These are phyloP conservation scores for Fonsecaea nubica DNA, from an alignment of 2,329 filamentous ascomycete species.

Conservation along the genomic window DNA sequence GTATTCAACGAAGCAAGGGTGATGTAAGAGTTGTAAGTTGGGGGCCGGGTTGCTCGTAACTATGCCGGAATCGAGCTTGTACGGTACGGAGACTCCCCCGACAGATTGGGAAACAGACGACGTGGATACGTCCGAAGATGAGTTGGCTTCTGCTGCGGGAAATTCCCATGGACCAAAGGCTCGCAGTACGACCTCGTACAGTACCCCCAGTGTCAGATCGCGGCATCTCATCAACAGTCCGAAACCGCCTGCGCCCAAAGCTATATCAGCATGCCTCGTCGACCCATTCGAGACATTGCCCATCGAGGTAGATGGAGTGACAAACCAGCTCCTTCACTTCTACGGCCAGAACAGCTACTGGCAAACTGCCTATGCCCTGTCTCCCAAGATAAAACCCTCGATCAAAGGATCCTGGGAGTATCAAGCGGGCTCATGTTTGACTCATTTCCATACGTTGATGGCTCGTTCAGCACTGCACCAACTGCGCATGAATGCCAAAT, in stretches of 20 bases:
- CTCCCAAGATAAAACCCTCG: slow-evolving; percentile 24
- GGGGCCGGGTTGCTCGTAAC: neutral
- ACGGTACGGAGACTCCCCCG: neutral
- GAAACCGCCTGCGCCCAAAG: slow-evolving; percentile 11
- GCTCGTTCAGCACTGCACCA: slow-evolving; percentile 33
- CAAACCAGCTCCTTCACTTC: slow-evolving; percentile 31
- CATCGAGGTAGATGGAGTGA: slow-evolving; percentile 26
- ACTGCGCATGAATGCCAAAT: slow-evolving; percentile 27
- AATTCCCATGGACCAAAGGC: neutral
- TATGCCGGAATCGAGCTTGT: slow-evolving; percentile 1
- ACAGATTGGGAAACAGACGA: slow-evolving; percentile 2
- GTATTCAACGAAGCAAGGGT: neutral
- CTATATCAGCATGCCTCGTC: slow-evolving; percentile 31
- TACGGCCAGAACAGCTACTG: slow-evolving; percentile 31
- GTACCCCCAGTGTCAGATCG: neutral
- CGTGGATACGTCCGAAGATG: slow-evolving; percentile 10
- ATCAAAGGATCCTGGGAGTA: slow-evolving; percentile 35
- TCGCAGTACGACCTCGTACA: neutral
- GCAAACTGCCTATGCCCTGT: slow-evolving; percentile 30
- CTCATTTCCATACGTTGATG: slow-evolving; percentile 32
- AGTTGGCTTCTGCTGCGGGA: neutral
- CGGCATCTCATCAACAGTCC: slow-evolving; percentile 19
- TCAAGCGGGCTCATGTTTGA: slow-evolving; percentile 25
- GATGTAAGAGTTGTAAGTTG: neutral
- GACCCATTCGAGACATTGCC: slow-evolving; percentile 29